Evolutionary conservation across 106 monocot species (phyloP), one percentile per base, ranked within the genome.

Genomic region (Iris macrosiphon): DNA sequence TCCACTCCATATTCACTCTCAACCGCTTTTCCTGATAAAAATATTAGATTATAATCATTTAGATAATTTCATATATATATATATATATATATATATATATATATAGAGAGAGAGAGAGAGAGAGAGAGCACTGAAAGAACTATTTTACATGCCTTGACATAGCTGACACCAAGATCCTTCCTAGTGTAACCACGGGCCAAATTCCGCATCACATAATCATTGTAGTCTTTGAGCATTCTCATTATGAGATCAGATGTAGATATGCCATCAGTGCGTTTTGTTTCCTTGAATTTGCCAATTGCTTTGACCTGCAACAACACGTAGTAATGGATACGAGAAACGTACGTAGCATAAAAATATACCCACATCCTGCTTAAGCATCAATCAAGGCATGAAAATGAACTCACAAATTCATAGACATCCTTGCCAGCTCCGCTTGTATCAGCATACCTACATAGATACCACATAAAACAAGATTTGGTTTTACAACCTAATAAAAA

Each of bases 401-500:
- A 28, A 81, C 81, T 76, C 61, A 89, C 96, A 78, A 80, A 86
- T 77, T 89, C 96, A 80, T 96, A 96, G 31, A 96, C 96, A 80
- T 96, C 96, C 3, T 89, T 86, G 32, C 85, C 86, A 69, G 96
- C 96, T 71, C 96, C 89, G 72, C 85, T 96, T 75, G 86, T 59
- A 79, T 96, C 96, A 64, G 96, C 89, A 80, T 96, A 96, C 70
- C 96, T 96, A 71, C 29, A 71, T 19, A 61, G 27, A 41, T 70
- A n/a, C n/a, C n/a, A n/a, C n/a, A n/a, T n/a, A n/a, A n/a, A n/a
- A n/a, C n/a, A n/a, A n/a, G n/a, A n/a, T n/a, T n/a, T n/a, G n/a
- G n/a, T n/a, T n/a, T n/a, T n/a, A n/a, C n/a, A n/a, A n/a, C n/a
- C n/a, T n/a, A n/a, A n/a, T n/a, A n/a, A n/a, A n/a, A n/a, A n/a